Evolutionary conservation across 192 early-diverging fungal genomes (phyloP).

Genomic region (Coemansia erecta): DNA sequence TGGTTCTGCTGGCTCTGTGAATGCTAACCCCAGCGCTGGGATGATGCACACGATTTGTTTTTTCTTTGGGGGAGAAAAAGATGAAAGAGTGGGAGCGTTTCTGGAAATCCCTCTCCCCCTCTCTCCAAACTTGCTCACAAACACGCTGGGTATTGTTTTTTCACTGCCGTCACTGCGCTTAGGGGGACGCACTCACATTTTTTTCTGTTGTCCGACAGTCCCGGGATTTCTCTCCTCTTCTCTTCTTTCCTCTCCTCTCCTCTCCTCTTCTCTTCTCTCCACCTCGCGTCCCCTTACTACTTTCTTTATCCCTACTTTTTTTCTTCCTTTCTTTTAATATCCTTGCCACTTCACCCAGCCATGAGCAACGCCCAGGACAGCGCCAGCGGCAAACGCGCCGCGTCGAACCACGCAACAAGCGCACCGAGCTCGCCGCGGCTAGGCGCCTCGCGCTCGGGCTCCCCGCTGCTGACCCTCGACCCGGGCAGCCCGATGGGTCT

Average conservation of each 20-base stretch:
- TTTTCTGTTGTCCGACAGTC: not conserved
- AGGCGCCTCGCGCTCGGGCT: conserved; percentile 29
- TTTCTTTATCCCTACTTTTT: conserved; percentile 6
- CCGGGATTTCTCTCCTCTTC: not conserved
- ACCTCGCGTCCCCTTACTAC: not conserved
- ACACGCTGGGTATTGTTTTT: too few species aligned
- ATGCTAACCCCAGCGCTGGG: too few species aligned
- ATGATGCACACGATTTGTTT: too few species aligned
- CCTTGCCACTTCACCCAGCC: too few species aligned
- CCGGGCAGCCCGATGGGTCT: conserved; percentile 50
- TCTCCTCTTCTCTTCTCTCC: not conserved
- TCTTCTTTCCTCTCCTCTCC: not conserved
- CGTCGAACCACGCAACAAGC: conserved; percentile 22
- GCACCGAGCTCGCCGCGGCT: conserved; percentile 34
- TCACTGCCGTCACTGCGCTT: too few species aligned
- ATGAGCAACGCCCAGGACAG: conserved; percentile 15
- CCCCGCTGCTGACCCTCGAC: conserved; percentile 27
- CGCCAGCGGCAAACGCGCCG: not conserved
- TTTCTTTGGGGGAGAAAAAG: too few species aligned
- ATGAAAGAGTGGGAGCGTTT: too few species aligned
- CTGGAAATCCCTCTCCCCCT: too few species aligned
- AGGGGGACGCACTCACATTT: not conserved
- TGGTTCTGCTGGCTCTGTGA: too few species aligned
- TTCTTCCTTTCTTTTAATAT: conserved; percentile 1
- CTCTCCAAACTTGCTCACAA: too few species aligned